These are phyloP conservation scores for Mortierella claussenii DNA, from an alignment of 192 early-diverging fungal species.

Conservation along the genomic window DNA sequence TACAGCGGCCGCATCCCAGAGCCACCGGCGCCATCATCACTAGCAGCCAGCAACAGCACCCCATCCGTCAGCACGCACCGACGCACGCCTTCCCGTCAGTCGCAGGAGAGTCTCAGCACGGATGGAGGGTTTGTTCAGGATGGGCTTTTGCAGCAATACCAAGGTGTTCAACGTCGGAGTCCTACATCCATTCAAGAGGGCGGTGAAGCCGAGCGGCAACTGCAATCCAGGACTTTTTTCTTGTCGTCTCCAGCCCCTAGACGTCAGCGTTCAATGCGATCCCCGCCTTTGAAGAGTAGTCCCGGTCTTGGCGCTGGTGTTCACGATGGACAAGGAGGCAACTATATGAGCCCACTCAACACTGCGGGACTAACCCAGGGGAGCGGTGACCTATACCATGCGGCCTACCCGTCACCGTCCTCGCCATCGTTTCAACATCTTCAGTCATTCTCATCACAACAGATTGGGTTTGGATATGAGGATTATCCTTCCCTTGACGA, in stretches of 20 bases:
- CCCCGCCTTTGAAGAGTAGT: slow-evolving; percentile 18
- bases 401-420: slow-evolving; percentile 14
- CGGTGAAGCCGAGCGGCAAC: no score
- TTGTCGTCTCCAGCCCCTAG: slow-evolving; percentile 28
- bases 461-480: slow-evolving; percentile 14
- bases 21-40: slow-evolving; percentile 19
- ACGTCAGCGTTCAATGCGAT: slow-evolving; percentile 12
- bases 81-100: slow-evolving; percentile 2
- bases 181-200: background rate
- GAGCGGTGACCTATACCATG: background rate
- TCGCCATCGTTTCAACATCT: slow-evolving; percentile 9
- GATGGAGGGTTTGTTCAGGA: slow-evolving; percentile 29
- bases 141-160: slow-evolving; percentile 28
- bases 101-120: slow-evolving; percentile 41
- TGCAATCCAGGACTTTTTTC: background rate
- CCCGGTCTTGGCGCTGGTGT: background rate
- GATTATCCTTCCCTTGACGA: slow-evolving; percentile 25
- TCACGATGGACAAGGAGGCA: slow-evolving; percentile 2
- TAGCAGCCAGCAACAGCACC: background rate
- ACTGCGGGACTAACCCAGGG: slow-evolving; percentile 5
- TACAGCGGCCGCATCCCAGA: slow-evolving; percentile 8
- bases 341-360: background rate
- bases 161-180: background rate
- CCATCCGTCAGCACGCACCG: slow-evolving; percentile 1
- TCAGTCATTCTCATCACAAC: slow-evolving; percentile 8